phyloP scores from a whole-genome alignment of 208 protist genomes.

The Herpetomonas muscarum region DNA sequence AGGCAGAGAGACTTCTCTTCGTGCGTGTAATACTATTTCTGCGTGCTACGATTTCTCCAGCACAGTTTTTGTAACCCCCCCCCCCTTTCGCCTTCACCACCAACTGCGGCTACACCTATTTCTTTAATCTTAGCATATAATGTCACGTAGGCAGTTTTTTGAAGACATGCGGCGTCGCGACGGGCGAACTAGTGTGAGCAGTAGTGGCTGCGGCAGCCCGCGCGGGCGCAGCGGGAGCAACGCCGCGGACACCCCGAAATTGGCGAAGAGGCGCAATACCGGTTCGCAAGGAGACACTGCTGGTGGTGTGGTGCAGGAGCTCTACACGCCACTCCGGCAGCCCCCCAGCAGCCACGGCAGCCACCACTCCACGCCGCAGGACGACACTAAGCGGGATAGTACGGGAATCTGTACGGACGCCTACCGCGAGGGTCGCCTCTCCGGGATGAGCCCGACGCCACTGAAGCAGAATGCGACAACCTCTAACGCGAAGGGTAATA shows the following conservation, averaged over 20 bases:
- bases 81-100: too few relatives aligned
- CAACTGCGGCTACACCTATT: too few relatives aligned
- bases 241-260: background rate
- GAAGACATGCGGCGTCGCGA: slow-evolving; percentile 24
- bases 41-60: too few relatives aligned
- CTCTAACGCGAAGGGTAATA: background rate
- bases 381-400: background rate
- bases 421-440: background rate
- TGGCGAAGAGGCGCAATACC: background rate
- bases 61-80: too few relatives aligned
- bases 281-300: too few relatives aligned
- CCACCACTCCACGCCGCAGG: background rate
- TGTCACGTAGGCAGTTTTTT: slow-evolving; percentile 18
- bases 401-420: background rate
- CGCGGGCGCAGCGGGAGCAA: background rate
- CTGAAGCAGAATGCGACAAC: background rate
- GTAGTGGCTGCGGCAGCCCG: slow-evolving; percentile 3
- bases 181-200: too few relatives aligned
- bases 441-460: background rate
- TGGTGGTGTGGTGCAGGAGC: background rate
- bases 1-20: too few relatives aligned
- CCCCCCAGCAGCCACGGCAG: background rate
- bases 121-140: background rate
- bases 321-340: background rate
- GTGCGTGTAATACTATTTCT: too few relatives aligned